Percentiles rank a stretch among this genome's conserved stretches.
Evolutionary conservation across 2,329 filamentous ascomycete species (phyloP).

Genomic region (Ophiostoma pallidulum): DNA sequence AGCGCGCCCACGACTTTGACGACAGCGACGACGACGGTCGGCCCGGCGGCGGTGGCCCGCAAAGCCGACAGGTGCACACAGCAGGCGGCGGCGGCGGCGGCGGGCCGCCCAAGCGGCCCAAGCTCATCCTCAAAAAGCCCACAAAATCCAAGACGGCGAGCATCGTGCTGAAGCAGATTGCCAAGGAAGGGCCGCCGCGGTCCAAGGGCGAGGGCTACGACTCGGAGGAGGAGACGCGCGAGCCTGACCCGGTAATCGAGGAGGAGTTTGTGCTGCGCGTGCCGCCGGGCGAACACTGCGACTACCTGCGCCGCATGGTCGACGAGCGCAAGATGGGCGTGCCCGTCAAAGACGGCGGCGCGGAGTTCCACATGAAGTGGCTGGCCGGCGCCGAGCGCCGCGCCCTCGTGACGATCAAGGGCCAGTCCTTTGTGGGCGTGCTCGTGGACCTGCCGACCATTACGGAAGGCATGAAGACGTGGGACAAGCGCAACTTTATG

Average conservation of each 20-base stretch:
- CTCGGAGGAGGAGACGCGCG: slow-evolving; percentile 85
- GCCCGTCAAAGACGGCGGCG: slow-evolving; percentile 52
- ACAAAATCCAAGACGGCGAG: slow-evolving; percentile 21
- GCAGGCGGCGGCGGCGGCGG: not conserved
- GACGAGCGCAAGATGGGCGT: slow-evolving; percentile 68
- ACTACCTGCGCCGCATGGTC: slow-evolving; percentile 69
- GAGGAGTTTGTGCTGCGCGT: slow-evolving; percentile 86
- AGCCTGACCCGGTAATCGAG: slow-evolving; percentile 79
- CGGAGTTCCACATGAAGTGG: slow-evolving; percentile 73
- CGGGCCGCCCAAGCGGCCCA: slow-evolving; percentile 41
- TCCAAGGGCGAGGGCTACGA: slow-evolving; percentile 86
- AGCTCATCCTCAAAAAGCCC: slow-evolving; percentile 33
- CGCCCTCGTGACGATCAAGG: slow-evolving; percentile 61
- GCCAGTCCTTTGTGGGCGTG: slow-evolving; percentile 63
- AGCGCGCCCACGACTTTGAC: slow-evolving; percentile 47
- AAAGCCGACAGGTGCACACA: slow-evolving; percentile 18
- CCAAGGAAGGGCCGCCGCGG: slow-evolving; percentile 52
- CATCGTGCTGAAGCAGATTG: slow-evolving; percentile 32
- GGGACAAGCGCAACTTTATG: slow-evolving; percentile 80
- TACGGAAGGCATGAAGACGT: slow-evolving; percentile 85
- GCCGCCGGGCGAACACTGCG: slow-evolving; percentile 74
- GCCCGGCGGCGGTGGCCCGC: slow-evolving; percentile 1
- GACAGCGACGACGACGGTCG: slow-evolving; percentile 36
- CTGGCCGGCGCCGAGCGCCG: slow-evolving; percentile 59
- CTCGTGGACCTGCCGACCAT: slow-evolving; percentile 81